phyloP scores from a whole-genome alignment of 306 rosid species.

The Cyclanthera cordifolia region DNA sequence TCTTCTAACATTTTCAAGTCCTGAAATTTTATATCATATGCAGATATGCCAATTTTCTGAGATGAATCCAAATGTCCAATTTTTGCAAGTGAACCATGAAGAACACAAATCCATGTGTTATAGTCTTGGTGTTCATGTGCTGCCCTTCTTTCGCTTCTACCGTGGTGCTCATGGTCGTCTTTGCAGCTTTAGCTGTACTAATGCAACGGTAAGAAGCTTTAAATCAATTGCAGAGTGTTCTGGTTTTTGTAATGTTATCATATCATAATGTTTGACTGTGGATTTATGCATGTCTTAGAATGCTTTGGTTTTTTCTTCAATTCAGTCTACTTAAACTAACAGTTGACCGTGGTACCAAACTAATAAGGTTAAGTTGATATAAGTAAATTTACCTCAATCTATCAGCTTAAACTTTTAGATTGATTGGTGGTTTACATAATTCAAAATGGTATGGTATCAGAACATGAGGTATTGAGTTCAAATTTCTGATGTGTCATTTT shows the following conservation, averaged over 20 bases:
- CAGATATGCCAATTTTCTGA: conserved; percentile 83
- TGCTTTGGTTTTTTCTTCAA: background rate
- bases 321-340: background rate
- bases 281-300: background rate
- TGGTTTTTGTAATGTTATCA: background rate
- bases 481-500: too few relatives aligned
- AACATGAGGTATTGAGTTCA: too few relatives aligned
- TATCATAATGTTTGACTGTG: background rate
- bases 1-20: background rate
- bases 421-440: too few relatives aligned
- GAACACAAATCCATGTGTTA: conserved; percentile 76
- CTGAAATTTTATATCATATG: background rate
- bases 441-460: too few relatives aligned
- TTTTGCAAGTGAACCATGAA: conserved; percentile 73
- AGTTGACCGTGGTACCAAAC: background rate
- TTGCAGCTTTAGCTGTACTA: conserved; percentile 91
- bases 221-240: background rate
- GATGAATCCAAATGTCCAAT: conserved; percentile 67
- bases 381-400: too few relatives aligned
- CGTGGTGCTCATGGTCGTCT: conserved; percentile 85
- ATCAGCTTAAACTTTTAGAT: too few relatives aligned
- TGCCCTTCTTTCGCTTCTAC: conserved; percentile 84
- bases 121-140: conserved; percentile 79
- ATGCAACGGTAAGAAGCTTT: conserved; percentile 61
- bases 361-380: too few relatives aligned